Evolutionary conservation across 2,329 filamentous ascomycete genomes (phyloP).

Genomic region (Aspergillus sp.): DNA sequence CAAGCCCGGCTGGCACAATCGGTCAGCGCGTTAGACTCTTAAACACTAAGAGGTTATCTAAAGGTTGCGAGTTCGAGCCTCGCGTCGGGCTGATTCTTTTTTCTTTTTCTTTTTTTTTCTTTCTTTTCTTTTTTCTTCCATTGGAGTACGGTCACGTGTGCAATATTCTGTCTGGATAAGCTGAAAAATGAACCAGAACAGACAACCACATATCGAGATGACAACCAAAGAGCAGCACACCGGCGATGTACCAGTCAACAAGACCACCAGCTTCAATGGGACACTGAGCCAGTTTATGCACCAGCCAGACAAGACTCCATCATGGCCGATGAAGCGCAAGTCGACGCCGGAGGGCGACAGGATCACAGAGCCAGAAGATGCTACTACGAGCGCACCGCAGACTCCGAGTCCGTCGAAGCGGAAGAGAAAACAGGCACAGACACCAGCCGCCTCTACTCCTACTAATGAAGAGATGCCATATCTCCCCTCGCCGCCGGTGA

Average conservation of each 20-base stretch:
- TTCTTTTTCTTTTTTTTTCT: too few relatives aligned
- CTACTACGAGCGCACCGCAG: neutral
- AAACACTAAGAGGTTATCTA: too few relatives aligned
- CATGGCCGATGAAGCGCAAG: neutral
- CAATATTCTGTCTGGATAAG: too few relatives aligned
- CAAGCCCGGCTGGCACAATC: too few relatives aligned
- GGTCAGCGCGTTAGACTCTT: too few relatives aligned
- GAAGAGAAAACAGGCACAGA: neutral
- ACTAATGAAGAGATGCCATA: neutral
- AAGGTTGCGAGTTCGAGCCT: too few relatives aligned
- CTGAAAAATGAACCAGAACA: constrained; percentile 1
- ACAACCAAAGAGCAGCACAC: constrained; percentile 1
- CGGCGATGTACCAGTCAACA: constrained; percentile 24
- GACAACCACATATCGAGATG: constrained; percentile 10
- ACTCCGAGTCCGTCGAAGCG: constrained; percentile 1
- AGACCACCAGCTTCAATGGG: constrained; percentile 27
- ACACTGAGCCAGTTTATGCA: constrained; percentile 26
- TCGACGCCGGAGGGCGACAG: neutral
- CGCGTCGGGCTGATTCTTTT: too few relatives aligned
- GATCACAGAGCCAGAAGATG: neutral
- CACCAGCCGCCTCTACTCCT: neutral
- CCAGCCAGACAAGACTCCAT: constrained; percentile 1
- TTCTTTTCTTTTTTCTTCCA: neutral
- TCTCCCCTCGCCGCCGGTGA: constrained; percentile 5
- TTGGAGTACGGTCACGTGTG: too few relatives aligned